These are phyloP conservation scores for Lagenidium sp. DNA, from an alignment of 352 stramenopile species.

Conservation along the genomic window DNA sequence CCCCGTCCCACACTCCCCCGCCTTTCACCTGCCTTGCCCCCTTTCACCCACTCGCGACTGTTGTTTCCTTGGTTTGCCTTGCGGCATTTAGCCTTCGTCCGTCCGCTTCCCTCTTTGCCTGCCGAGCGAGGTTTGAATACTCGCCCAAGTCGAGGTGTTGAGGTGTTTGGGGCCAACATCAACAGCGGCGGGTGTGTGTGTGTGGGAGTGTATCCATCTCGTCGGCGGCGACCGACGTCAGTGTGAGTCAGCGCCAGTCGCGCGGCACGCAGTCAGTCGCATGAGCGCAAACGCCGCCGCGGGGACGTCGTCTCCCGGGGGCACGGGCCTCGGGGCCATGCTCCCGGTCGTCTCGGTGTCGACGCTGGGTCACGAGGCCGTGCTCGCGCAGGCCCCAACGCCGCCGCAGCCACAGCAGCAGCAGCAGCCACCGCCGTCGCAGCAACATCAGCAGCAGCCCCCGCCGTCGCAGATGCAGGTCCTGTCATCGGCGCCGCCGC, in stretches of 20 bases:
- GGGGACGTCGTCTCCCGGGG: conserved; percentile 6
- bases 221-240: not conserved
- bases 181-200: too few species aligned
- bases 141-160: not conserved
- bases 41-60: not conserved
- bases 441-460: not conserved
- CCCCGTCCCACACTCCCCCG: too few species aligned
- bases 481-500: not conserved
- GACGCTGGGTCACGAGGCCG: not conserved
- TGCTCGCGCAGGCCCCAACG: not conserved
- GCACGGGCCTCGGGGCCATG: too few species aligned
- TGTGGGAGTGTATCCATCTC: not conserved
- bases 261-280: too few species aligned
- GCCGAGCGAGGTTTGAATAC: not conserved
- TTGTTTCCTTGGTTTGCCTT: too few species aligned
- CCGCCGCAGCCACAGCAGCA: not conserved
- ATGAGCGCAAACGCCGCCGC: too few species aligned
- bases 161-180: not conserved
- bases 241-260: not conserved
- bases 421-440: not conserved
- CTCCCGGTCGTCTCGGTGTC: not conserved
- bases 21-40: not conserved
- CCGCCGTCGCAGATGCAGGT: conserved; percentile 1
- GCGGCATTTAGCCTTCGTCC: too few species aligned
- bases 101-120: not conserved